Evolutionary conservation across 495 filamentous ascomycete genomes (phyloP).

Genomic region (Acidomyces sp.): DNA sequence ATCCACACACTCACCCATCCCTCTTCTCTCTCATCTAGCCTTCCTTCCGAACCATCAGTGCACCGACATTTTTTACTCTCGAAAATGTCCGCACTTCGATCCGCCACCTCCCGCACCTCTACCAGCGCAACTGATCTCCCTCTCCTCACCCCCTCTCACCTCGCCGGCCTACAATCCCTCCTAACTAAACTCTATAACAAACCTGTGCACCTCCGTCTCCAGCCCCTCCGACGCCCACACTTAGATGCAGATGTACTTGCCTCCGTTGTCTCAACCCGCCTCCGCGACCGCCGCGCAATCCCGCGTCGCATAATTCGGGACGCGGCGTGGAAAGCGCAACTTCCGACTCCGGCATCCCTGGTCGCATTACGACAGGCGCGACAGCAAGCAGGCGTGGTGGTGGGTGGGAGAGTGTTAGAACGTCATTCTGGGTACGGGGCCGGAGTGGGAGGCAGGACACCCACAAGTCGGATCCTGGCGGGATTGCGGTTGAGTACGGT

Average conservation of each 20-base stretch:
- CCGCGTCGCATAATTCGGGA: slow-evolving; percentile 17
- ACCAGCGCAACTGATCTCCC: neutral
- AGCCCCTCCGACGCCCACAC: slow-evolving; percentile 12
- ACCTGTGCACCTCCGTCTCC: slow-evolving; percentile 16
- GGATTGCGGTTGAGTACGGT: slow-evolving; percentile 14
- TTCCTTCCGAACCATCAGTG: neutral
- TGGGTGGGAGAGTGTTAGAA: neutral
- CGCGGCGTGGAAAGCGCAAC: slow-evolving; percentile 18
- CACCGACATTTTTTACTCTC: neutral
- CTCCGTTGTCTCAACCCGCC: slow-evolving; percentile 8
- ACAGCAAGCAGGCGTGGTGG: neutral
- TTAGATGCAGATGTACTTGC: slow-evolving; percentile 15
- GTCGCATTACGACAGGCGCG: slow-evolving; percentile 11
- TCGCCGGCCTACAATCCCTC: slow-evolving; percentile 14
- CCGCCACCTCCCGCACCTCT: neutral
- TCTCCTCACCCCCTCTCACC: slow-evolving; percentile 10
- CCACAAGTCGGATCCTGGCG: slow-evolving; percentile 7
- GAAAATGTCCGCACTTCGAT: neutral
- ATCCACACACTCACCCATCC: no score
- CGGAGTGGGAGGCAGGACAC: neutral
- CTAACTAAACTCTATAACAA: slow-evolving; percentile 16
- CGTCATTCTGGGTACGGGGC: neutral
- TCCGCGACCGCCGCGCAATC: slow-evolving; percentile 6
- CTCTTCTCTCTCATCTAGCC: neutral
- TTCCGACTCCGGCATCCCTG: slow-evolving; percentile 7